Base-by-base conservation (phyloP, 352 stramenopile species). In the Globisporangium emineosum region DNA sequence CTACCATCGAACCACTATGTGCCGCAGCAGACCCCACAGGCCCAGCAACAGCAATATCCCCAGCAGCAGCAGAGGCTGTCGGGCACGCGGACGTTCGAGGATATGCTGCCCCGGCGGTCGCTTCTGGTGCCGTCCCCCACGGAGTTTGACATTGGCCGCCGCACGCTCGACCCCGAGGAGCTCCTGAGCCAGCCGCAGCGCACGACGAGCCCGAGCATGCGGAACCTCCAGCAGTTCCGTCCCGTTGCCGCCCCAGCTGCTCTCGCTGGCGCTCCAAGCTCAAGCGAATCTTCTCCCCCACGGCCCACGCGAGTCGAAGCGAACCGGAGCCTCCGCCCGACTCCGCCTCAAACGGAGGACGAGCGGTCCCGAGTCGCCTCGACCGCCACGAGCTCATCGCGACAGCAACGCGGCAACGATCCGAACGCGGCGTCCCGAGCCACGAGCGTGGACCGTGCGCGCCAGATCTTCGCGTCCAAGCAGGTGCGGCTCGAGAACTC, bases 401-500 rank as follows among this genome's bases (percentile, higher is more conserved):
- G 30, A 23, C 37, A n/a, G 2, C 35, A 17, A 5, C 37, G 13
- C 7, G 5, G 9, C 3, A 9, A 40, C 13, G 30, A 52, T 12
- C 9, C 9, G 27, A 56, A 47, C 19, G 33, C 1, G 29, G 43
- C 3, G 67, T 73, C 58, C 62, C 70, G 23, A 45, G 60, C 19
- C 64, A 69, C 30, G 23, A 67, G 40, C 15, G 40, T 42, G 57
- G 75, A 62, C 70, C 70, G 50, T 61, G 73, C 50, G 17, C 60
- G 65, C 15, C 64, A 68, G 80, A 74, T 76, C n/a, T 89, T 89
- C 32, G 73, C 79, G 15, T 67, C 76, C 6, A 71, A 80, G 62
- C 76, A 79, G 50, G 79, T 89, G 13, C 71, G 77, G 27, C 69
- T 83, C 60, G 68, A 77, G 51, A 72, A 77, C 54, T 37, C 51